Conservation (phyloP, 148 eudicot species). For the Rheum nobile region DNA sequence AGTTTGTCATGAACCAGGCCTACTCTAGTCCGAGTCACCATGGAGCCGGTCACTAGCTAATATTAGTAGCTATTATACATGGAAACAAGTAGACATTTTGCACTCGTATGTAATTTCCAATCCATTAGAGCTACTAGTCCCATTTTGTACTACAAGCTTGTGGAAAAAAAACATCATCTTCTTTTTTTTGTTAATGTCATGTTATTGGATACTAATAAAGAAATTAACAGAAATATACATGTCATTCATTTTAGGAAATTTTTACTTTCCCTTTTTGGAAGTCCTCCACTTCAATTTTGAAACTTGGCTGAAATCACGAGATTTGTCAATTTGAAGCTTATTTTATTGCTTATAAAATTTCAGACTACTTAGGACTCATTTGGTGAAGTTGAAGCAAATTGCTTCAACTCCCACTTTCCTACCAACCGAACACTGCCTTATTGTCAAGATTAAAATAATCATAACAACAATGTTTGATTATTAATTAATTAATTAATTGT, state of each 20-base stretch:
- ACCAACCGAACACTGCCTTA: too few species aligned
- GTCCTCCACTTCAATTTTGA: not conserved
- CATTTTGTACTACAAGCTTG: conserved; percentile 1
- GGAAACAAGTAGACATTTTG: not conserved
- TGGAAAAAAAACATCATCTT: not conserved
- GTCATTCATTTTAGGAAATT: not conserved
- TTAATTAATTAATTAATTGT: too few species aligned
- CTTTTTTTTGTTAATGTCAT: too few species aligned
- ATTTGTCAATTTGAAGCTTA: too few species aligned
- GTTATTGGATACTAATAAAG: not conserved
- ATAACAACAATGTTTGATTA: too few species aligned
- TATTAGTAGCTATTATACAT: not conserved
- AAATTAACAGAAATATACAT: not conserved
- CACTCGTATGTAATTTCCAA: not conserved
- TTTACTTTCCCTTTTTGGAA: not conserved
- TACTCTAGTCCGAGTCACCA: conserved; percentile 6
- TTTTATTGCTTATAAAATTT: too few species aligned
- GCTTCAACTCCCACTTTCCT: too few species aligned
- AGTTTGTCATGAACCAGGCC: conserved; percentile 3
- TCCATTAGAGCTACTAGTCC: not conserved
- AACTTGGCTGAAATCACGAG: not conserved
- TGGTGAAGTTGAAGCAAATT: too few species aligned
- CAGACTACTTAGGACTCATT: too few species aligned
- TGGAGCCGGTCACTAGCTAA: conserved; percentile 5
- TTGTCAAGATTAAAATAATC: too few species aligned